phyloP scores from a whole-genome alignment of 352 stramenopile genomes.

The Globisporangium yorkense region DNA sequence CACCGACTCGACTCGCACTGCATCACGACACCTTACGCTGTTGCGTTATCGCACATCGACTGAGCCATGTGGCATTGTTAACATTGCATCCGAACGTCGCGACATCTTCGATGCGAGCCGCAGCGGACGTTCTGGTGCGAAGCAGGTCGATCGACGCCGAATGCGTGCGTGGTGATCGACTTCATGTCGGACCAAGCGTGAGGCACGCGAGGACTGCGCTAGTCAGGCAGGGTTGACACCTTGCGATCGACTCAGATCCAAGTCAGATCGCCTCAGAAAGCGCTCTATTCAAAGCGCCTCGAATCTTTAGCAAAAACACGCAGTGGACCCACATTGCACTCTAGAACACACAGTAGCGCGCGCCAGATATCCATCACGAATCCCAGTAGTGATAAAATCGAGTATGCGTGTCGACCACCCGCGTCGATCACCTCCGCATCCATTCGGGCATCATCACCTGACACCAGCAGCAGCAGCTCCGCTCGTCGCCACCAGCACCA shows the following conservation, averaged over 20 bases:
- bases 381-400: not conserved
- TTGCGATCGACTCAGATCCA: too few species aligned
- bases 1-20: not conserved
- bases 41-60: not conserved
- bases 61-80: not conserved
- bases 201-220: too few species aligned
- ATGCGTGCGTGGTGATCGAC: too few species aligned
- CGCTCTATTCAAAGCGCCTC: not conserved
- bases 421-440: not conserved
- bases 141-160: too few species aligned
- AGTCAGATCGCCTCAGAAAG: not conserved
- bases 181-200: too few species aligned
- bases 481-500: not conserved
- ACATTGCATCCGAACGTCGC: not conserved
- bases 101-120: not conserved
- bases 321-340: not conserved
- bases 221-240: too few species aligned
- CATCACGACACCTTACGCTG: not conserved
- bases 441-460: not conserved
- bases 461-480: too few species aligned
- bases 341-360: not conserved
- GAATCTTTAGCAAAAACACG: constrained; percentile 2
- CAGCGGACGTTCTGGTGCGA: not conserved
- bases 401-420: not conserved
- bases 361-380: constrained; percentile 1